Percentiles rank a stretch among this genome's conserved stretches.
These are phyloP conservation scores for Globisporangium nodosum DNA, from an alignment of 352 stramenopile genomes.

Conservation along the genomic window DNA sequence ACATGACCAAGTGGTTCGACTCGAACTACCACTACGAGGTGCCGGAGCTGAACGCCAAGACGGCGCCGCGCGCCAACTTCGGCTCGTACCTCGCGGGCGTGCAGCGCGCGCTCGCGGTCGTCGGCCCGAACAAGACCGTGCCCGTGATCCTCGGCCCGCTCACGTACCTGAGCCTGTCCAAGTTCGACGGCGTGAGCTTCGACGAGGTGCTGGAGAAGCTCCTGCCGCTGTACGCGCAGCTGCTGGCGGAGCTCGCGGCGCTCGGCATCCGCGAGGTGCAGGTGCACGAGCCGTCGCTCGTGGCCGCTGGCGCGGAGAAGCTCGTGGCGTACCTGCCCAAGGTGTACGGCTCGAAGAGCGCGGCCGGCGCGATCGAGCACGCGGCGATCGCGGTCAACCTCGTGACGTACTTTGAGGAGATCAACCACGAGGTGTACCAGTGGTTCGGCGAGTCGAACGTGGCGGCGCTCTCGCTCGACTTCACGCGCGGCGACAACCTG, in stretches of 20 bases:
- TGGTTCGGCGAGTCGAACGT: slow-evolving; percentile 82
- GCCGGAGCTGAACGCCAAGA: slow-evolving; percentile 81
- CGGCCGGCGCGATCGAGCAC: slow-evolving; percentile 55
- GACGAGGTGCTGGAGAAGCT: slow-evolving; percentile 67
- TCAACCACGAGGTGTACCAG: slow-evolving; percentile 84
- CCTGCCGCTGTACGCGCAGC: slow-evolving; percentile 70
- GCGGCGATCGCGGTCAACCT: slow-evolving; percentile 63
- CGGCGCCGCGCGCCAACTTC: slow-evolving; percentile 77
- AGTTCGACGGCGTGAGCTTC: slow-evolving; percentile 73
- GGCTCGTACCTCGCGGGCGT: slow-evolving; percentile 56
- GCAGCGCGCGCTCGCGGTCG: slow-evolving; percentile 68
- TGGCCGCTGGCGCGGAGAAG: slow-evolving; percentile 57
- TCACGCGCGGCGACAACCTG: slow-evolving; percentile 87
- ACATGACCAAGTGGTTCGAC: slow-evolving; percentile 95
- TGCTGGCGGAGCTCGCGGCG: slow-evolving; percentile 64
- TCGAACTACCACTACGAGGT: slow-evolving; percentile 96
- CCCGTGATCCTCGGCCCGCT: slow-evolving; percentile 80
- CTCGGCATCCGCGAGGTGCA: slow-evolving; percentile 85
- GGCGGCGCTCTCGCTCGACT: slow-evolving; percentile 85
- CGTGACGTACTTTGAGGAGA: slow-evolving; percentile 88
- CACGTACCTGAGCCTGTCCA: slow-evolving; percentile 76
- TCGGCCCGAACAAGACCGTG: slow-evolving; percentile 82
- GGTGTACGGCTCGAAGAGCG: slow-evolving; percentile 63
- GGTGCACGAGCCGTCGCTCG: slow-evolving; percentile 89
- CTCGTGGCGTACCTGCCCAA: slow-evolving; percentile 48